Evolutionary conservation across 805 yeast genomes (phyloP), one percentile per base, ranked within the genome.

Genomic region (Kluyveromyces dobzhanskii): DNA sequence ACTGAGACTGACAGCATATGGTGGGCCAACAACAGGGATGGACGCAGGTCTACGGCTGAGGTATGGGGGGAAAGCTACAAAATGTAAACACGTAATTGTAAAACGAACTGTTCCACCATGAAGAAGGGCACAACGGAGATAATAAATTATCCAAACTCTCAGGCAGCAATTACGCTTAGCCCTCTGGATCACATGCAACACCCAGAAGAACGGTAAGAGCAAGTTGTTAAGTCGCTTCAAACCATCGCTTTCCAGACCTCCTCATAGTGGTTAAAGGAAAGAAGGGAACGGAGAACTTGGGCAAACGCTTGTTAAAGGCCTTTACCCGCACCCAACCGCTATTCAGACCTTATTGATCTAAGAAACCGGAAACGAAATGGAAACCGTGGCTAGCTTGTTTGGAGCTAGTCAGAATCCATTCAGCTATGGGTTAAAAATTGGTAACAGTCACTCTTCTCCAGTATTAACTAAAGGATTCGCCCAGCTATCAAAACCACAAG

Each of bases 321-420:
- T 21, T 9, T 9, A 6, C 24, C 9, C 24, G 8, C 24, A 21
- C 6, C 24, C 9, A 6, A 21, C 6, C 9, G 24, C 24, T 6
- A 6, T 21, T 21, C 24, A 6, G 9, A 21, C 24, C 9, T 21
- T 41, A 14, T 47, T 59, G 44, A 53, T 61, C 65, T 59, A 61
- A 61, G 65, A 61, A 59, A 61, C 65, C 65, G 62, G 65, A 61
- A 60, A 61, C 65, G 65, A 59, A 61, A 54, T 58, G 57, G 48
- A 48, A 40, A 48, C 46, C 53, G 64, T 61, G 54, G 49, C 63
- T 44, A 49, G 46, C 59, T 56, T 61, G 65, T 61, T 61, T 61
- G 62, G 65, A 52, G 53, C 48, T 48, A 48, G 62, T 59, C 62
- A 59, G 47, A 46, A 42, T 37, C 44, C 56, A 58, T 49, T 59